A percentile compares a stretch with the other conserved stretches of the same genome.
These are phyloP conservation scores for Alternaria ethzedia DNA, from an alignment of 2,329 filamentous ascomycete genomes.

Conservation along the genomic window DNA sequence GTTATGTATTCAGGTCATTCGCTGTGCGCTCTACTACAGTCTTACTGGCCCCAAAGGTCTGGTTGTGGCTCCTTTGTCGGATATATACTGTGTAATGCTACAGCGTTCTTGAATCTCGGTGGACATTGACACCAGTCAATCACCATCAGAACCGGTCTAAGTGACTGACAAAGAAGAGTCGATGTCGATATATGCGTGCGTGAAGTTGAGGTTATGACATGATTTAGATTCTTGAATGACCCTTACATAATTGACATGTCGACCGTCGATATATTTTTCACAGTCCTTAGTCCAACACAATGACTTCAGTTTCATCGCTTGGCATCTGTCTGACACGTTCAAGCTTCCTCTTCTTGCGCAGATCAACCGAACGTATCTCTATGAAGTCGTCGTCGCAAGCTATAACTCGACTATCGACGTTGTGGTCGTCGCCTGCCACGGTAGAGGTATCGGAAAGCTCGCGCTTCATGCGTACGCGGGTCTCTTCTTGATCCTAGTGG, in stretches of 20 bases:
- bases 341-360: background rate
- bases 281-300: conserved; percentile 8
- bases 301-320: conserved; percentile 2
- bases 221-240: too few species aligned
- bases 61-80: background rate
- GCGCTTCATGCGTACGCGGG: conserved; percentile 3
- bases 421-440: background rate
- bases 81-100: background rate
- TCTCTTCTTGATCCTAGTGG: background rate
- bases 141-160: too few species aligned
- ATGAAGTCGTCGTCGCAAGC: conserved; percentile 2
- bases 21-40: background rate
- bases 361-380: conserved; percentile 1
- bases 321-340: conserved; percentile 2
- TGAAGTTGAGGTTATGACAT: too few species aligned
- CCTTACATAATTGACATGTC: too few species aligned
- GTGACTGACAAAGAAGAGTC: too few species aligned
- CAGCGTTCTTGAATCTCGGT: background rate
- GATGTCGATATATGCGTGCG: too few species aligned
- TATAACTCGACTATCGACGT: background rate
- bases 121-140: too few species aligned
- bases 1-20: background rate
- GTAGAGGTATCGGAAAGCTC: conserved; percentile 6
- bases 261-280: too few species aligned
- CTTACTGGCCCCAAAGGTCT: background rate